These are phyloP conservation scores for Basidiobolus meristosporus DNA, from an alignment of 371 early-diverging fungal genomes.

Conservation along the genomic window DNA sequence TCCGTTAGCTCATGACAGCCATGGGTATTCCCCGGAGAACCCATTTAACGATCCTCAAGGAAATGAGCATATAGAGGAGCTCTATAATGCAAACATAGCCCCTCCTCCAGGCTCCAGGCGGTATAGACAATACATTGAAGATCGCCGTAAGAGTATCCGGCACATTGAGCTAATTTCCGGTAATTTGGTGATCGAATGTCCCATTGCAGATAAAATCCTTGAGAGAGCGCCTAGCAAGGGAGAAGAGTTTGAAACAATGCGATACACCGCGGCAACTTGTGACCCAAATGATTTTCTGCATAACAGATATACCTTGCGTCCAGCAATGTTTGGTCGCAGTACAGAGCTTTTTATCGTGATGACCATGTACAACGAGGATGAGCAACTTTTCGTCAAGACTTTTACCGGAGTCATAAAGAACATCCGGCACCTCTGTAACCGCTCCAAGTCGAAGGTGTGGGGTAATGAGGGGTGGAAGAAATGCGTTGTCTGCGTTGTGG, in stretches of 20 bases:
- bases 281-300: constrained; percentile 28
- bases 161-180: constrained; percentile 18
- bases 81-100: constrained; percentile 15
- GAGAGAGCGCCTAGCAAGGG: constrained; percentile 11
- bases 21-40: too few relatives aligned
- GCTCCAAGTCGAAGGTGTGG: constrained; percentile 35
- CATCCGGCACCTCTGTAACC: constrained; percentile 48
- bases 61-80: too few relatives aligned
- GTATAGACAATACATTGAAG: constrained; percentile 23
- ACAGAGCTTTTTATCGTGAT: constrained; percentile 45
- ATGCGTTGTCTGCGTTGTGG: constrained; percentile 61
- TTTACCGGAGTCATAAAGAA: constrained; percentile 66
- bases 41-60: too few relatives aligned
- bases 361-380: constrained; percentile 52
- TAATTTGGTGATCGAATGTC: constrained; percentile 27
- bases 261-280: constrained; percentile 51
- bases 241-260: constrained; percentile 42
- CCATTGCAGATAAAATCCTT: constrained; percentile 19
- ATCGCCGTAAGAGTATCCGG: constrained; percentile 21
- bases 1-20: too few relatives aligned
- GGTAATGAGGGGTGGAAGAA: constrained; percentile 65
- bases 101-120: constrained; percentile 18
- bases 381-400: constrained; percentile 39
- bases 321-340: constrained; percentile 15
- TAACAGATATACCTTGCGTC: constrained; percentile 22